These are phyloP conservation scores for Corymbia citriodora DNA, from an alignment of 441 rosid genomes.

Conservation along the genomic window DNA sequence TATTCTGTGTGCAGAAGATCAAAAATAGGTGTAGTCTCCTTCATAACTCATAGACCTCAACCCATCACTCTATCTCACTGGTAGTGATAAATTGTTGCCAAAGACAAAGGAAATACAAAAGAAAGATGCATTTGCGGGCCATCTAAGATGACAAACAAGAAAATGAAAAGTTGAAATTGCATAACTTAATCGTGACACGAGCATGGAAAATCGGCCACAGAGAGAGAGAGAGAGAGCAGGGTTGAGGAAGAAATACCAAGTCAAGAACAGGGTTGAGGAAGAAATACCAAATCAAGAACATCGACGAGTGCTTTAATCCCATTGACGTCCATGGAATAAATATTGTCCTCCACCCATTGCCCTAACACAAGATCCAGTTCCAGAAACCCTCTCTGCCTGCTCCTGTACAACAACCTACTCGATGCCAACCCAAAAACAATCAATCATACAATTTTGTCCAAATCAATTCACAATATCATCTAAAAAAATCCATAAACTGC, in stretches of 20 bases:
- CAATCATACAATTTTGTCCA: background rate
- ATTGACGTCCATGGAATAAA: conserved; percentile 63
- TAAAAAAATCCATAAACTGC: background rate
- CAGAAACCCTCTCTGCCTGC: conserved; percentile 87
- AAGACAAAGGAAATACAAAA: background rate
- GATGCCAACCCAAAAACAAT: background rate
- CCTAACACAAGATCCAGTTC: conserved; percentile 92
- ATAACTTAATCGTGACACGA: background rate
- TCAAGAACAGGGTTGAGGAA: background rate
- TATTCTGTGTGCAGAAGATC: background rate
- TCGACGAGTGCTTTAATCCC: conserved; percentile 63
- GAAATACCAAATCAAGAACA: conserved; percentile 77
- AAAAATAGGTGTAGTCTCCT: background rate
- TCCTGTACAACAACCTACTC: conserved; percentile 73
- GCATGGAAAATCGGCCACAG: background rate
- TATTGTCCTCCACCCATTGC: conserved; percentile 78
- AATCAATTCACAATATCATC: background rate
- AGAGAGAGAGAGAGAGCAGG: background rate
- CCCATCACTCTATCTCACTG: background rate
- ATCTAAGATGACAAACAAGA: background rate
- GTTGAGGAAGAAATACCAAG: conserved; percentile 39
- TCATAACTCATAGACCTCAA: background rate
- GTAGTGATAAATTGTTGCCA: background rate
- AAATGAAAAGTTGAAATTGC: background rate
- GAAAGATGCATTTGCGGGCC: background rate